Evolutionary conservation across 2,329 filamentous ascomycete genomes (phyloP).

Genomic region (Drechslerella dactyloides): DNA sequence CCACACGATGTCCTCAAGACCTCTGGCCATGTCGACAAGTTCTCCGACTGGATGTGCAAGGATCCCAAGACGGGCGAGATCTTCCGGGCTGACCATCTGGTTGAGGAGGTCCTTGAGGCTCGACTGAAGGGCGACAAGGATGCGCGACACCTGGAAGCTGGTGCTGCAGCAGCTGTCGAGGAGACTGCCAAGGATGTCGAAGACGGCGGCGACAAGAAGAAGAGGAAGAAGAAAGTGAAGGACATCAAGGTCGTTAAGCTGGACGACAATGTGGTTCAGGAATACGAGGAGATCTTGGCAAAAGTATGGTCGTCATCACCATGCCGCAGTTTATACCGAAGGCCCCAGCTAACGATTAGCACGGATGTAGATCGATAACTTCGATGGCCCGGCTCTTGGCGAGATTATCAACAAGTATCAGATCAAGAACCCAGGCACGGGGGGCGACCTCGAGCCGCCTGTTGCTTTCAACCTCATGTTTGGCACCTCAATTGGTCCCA

Average conservation of each 20-base stretch:
- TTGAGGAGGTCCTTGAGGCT: constrained; percentile 88
- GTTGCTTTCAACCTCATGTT: constrained; percentile 99
- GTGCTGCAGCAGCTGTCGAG: constrained; percentile 34
- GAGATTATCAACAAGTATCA: constrained; percentile 88
- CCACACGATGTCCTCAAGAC: constrained; percentile 94
- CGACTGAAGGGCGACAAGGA: constrained; percentile 90
- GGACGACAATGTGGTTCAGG: constrained; percentile 80
- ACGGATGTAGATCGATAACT: constrained; percentile 79
- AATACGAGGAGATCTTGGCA: constrained; percentile 90
- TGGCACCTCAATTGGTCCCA: constrained; percentile 90
- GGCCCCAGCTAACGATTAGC: neutral
- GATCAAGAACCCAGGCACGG: constrained; percentile 84
- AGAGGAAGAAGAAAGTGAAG: constrained; percentile 87
- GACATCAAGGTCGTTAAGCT: constrained; percentile 80
- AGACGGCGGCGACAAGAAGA: constrained; percentile 73
- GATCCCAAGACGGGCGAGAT: constrained; percentile 98
- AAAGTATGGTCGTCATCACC: constrained; percentile 59
- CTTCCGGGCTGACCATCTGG: constrained; percentile 91
- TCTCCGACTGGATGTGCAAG: constrained; percentile 99
- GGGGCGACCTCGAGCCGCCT: constrained; percentile 76
- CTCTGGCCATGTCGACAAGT: constrained; percentile 95
- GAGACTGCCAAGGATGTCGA: constrained; percentile 64
- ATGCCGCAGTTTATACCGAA: neutral
- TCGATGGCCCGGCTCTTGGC: constrained; percentile 82
- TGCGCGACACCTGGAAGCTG: constrained; percentile 78